Evolutionary conservation across 345 rosid genomes (phyloP), one percentile per base, ranked within the genome.

Genomic region (Acer campestre): DNA sequence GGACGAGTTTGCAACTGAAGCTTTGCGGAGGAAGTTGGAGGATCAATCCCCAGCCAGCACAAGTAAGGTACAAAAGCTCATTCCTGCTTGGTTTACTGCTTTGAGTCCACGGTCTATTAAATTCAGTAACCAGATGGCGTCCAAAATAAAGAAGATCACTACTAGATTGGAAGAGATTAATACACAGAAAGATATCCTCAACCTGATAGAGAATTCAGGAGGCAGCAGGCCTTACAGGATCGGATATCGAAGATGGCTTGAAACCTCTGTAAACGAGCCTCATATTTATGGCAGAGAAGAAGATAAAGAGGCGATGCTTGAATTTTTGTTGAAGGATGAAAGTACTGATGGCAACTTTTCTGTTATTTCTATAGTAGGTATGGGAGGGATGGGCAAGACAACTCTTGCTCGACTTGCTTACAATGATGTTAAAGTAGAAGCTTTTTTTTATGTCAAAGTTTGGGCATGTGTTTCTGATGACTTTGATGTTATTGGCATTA

Each of bases 331-430:
- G 58, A 49, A 18, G 14, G 46, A 29, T 35, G 29, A 64, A 9
- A 25, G 12, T 8, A 18, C 7, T 20, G 62, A 0, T 14, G 4
- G 1, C 0, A 23, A 70, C 6, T n/a, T 78, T 1, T 35, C 67
- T 1, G 86, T 83, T 40, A 46, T 83, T 16, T 42, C 83, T 8
- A 78, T 82, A 0, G 20, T 7, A 0, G 86, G 86, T 1, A 75
- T 74, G 74, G 86, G 79, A 0, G 86, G 86, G 2, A 6, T 66
- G 0, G 83, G 83, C 2, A 80, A 80, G 59, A 80, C 81, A 2
- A 80, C 83, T 12, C 67, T 80, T 7, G 66, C 81, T 35, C 71
- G 49, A 27, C 65, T 80, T 44, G 71, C 46, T 2, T 83, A 51
- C 71, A 73, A 80, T 38, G 81, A 77, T 23, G 4, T 3, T 1